Conservation (phyloP, 257 asterid species). For the Osmanthus fragrans region DNA sequence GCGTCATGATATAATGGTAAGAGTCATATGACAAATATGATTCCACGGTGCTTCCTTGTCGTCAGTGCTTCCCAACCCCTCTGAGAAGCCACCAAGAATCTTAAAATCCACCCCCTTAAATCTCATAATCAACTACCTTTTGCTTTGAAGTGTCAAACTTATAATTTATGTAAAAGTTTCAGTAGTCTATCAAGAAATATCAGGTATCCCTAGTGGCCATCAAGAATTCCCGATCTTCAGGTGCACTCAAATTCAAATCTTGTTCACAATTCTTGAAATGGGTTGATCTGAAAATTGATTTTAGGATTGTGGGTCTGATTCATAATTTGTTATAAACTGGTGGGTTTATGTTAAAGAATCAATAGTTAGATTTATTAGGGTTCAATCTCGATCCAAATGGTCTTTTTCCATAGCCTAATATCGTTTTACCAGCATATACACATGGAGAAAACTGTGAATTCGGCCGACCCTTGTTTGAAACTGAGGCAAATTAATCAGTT, state of each 20-base stretch:
- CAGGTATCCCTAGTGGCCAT: conserved; percentile 20
- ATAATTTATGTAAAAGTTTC: neutral
- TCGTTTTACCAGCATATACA: conserved; percentile 57
- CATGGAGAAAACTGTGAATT: conserved; percentile 69
- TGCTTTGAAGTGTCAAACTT: neutral
- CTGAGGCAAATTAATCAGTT: conserved; percentile 59
- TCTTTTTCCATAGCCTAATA: conserved; percentile 17
- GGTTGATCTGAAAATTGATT: conserved; percentile 30
- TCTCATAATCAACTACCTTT: too few relatives aligned
- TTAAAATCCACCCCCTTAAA: too few relatives aligned
- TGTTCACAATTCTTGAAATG: conserved; percentile 21
- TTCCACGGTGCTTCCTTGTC: too few relatives aligned
- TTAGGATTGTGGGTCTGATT: conserved; percentile 31
- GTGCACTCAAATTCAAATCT: conserved; percentile 26
- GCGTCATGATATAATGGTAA: too few relatives aligned
- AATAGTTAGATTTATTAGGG: conserved; percentile 24
- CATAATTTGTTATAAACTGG: conserved; percentile 20
- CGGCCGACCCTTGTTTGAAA: conserved; percentile 50
- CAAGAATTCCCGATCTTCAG: conserved; percentile 35
- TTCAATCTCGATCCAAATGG: too few relatives aligned
- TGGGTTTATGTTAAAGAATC: conserved; percentile 36
- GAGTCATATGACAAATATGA: too few relatives aligned
- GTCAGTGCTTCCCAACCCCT: too few relatives aligned
- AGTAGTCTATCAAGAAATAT: conserved; percentile 18
- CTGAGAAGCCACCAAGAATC: too few relatives aligned